Evolutionary conservation across 192 early-diverging fungal genomes (phyloP), one percentile per base, ranked within the genome.

Genomic region (Coemansia biformis): DNA sequence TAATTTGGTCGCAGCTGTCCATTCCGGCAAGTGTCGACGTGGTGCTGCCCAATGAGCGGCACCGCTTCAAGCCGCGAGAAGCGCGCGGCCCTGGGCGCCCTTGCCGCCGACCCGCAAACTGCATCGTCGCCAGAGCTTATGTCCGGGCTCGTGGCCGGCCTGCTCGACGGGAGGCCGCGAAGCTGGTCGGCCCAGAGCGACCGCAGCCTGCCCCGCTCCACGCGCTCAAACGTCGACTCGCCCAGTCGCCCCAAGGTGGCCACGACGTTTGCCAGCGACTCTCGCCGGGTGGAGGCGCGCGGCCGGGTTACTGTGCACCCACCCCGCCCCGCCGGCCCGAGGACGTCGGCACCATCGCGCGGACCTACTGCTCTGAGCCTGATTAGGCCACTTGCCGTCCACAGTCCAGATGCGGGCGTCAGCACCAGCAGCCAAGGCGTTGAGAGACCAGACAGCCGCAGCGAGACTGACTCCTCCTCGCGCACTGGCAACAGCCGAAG

Each of bases 61-160:
- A n/a, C n/a, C n/a, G n/a, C n/a, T n/a, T n/a, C n/a, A n/a, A n/a
- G n/a, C n/a, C n/a, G n/a, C n/a, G n/a, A n/a, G n/a, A n/a, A n/a
- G n/a, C 43, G 42, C n/a, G 43, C 26, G 1, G 42, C 35, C 22
- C 52, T 57, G 12, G 54, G 54, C 16, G 29, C 35, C 17, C 35
- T 57, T 33, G 37, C n/a, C 12, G 26, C 26, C 21, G 45, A 61
- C 44, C 45, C 59, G 1, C 51, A 55, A 17, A 39, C 57, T 12
- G 48, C 58, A 12, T 68, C 65, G 37, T 48, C 65, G 16, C 65
- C 65, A 14, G 65, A 68, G 44, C 49, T 68, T 19, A 21, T 23
- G 28, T 38, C 65, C 13, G 46, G 43, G 18, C 28, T 59, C 38
- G 31, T 66, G 10, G 42, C 56, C 18, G 48, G 49, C 36, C 53